Evolutionary conservation across 2,329 filamentous ascomycete genomes (phyloP).

Genomic region (Venturia effusa): DNA sequence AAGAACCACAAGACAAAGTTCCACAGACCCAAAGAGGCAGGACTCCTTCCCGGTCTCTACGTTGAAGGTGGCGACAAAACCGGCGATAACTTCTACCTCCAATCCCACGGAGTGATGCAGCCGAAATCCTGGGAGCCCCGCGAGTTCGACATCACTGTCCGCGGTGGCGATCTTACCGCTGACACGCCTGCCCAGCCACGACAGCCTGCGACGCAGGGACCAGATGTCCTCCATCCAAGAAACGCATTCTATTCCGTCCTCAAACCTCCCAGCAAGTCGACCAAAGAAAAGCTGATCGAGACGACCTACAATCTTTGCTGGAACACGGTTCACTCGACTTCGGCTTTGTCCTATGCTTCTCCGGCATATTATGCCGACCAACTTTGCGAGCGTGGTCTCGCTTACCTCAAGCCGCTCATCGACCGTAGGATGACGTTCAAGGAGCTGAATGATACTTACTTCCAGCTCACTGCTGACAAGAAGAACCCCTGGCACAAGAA

Average conservation of each 20-base stretch:
- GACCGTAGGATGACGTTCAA: background rate
- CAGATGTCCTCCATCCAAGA: background rate
- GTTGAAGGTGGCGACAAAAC: background rate
- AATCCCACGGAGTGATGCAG: background rate
- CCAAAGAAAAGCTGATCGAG: background rate
- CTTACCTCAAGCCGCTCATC: background rate
- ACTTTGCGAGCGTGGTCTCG: background rate
- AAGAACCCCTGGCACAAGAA: background rate
- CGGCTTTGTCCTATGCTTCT: background rate
- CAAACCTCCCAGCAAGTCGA: background rate
- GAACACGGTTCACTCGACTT: background rate
- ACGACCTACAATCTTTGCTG: background rate
- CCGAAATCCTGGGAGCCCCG: background rate
- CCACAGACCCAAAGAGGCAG: background rate
- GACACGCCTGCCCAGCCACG: no score
- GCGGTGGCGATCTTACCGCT: no score
- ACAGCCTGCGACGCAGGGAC: no score
- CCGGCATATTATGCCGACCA: background rate
- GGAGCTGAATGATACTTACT: background rate
- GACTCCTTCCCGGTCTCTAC: background rate
- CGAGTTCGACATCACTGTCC: no score
- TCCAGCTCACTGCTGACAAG: background rate
- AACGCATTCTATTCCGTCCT: background rate
- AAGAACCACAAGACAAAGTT: conserved; percentile 3
- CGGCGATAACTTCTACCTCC: background rate